Conservation (phyloP, 345 rosid species). For the Boechera retrofracta region DNA sequence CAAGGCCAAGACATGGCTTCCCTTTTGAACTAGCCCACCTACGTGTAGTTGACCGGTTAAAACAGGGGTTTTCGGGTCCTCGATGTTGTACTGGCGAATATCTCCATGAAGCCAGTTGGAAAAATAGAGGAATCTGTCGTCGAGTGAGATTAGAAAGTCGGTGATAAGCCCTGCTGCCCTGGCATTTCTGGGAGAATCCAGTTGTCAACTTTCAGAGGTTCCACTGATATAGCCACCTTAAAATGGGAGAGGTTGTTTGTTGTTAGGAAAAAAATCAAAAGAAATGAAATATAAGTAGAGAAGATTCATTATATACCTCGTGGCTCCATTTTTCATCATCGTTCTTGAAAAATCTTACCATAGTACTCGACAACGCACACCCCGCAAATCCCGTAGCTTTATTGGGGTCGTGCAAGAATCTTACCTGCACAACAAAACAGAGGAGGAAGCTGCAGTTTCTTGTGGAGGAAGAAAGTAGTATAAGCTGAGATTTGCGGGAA, state of each 20-base stretch:
- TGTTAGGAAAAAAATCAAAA: not conserved
- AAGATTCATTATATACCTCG: conserved; percentile 53
- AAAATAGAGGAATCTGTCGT: conserved; percentile 81
- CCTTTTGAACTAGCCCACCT: conserved; percentile 74
- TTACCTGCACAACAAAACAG: conserved; percentile 50
- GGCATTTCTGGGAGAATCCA: conserved; percentile 94
- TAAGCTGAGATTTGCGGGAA: not conserved
- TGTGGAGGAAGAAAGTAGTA: not conserved
- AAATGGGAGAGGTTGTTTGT: not conserved
- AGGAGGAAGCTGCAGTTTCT: conserved; percentile 11
- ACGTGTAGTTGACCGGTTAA: conserved; percentile 79
- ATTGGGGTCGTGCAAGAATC: conserved; percentile 88
- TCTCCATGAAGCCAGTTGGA: conserved; percentile 92
- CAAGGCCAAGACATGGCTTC: conserved; percentile 60
- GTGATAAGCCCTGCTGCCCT: conserved; percentile 87
- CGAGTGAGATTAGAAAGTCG: conserved; percentile 79
- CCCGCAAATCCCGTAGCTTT: conserved; percentile 74
- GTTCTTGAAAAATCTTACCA: conserved; percentile 78
- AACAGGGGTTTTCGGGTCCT: conserved; percentile 68
- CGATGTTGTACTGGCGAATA: conserved; percentile 81
- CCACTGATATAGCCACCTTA: conserved; percentile 68
- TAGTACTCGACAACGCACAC: conserved; percentile 71
- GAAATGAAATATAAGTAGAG: not conserved
- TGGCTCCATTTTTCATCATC: conserved; percentile 81
- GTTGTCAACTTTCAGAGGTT: conserved; percentile 79